Evolutionary conservation across 805 yeast genomes (phyloP).

Genomic region (Sugiyamaella floridensis): DNA sequence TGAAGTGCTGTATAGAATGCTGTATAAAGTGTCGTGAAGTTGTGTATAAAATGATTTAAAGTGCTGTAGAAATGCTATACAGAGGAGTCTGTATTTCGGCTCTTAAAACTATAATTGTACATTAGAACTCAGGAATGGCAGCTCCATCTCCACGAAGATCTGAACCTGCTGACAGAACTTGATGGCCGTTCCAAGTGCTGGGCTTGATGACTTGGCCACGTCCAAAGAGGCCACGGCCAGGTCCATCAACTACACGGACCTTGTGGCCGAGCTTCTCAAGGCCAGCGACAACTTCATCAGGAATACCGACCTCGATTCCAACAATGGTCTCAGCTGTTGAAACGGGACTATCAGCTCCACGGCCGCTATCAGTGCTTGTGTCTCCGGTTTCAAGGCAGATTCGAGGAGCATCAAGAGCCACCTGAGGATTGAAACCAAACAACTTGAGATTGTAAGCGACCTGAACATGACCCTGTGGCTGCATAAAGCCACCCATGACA

Average conservation of each 20-base stretch:
- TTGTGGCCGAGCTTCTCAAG: constrained; percentile 53
- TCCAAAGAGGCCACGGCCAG: constrained; percentile 32
- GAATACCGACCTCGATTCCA: constrained; percentile 58
- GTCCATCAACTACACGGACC: constrained; percentile 34
- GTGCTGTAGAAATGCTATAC: no score
- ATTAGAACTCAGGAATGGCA: constrained; percentile 46
- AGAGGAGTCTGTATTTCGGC: no score
- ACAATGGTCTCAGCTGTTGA: constrained; percentile 50
- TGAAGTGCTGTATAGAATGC: no score
- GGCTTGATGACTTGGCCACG: constrained; percentile 65
- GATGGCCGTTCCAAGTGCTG: constrained; percentile 31
- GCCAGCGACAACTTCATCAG: constrained; percentile 38
- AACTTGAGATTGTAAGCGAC: constrained; percentile 59
- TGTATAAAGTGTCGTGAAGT: no score
- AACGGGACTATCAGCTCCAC: constrained; percentile 60
- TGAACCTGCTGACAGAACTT: constrained; percentile 62
- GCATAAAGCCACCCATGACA: constrained; percentile 83
- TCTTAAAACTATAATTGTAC: not conserved
- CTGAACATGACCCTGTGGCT: constrained; percentile 80
- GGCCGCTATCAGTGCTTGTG: constrained; percentile 44
- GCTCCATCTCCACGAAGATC: constrained; percentile 86
- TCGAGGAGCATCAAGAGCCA: constrained; percentile 69
- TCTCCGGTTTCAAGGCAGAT: constrained; percentile 55
- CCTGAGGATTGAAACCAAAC: constrained; percentile 63
- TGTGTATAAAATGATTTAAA: no score